phyloP scores from a whole-genome alignment of 805 yeast species.

The Metschnikowia shivogae region DNA sequence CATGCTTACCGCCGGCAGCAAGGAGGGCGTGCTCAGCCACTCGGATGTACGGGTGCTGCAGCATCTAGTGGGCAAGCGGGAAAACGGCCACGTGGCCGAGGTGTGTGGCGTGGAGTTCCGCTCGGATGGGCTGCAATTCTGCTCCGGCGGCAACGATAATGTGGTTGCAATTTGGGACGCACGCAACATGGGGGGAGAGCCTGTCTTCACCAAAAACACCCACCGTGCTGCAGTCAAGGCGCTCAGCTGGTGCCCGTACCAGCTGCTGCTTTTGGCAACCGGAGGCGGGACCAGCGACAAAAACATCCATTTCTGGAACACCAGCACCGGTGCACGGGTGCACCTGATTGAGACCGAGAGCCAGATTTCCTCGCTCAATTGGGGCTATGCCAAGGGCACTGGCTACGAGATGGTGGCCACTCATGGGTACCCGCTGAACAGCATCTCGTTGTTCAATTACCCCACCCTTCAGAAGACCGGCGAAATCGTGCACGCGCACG shows the following conservation, averaged over 20 bases:
- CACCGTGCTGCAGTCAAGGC: slow-evolving; percentile 97
- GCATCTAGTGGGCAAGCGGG: slow-evolving; percentile 61
- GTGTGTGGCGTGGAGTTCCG: slow-evolving; percentile 90
- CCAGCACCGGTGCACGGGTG: slow-evolving; percentile 81
- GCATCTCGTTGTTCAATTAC: slow-evolving; percentile 77
- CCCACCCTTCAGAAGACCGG: slow-evolving; percentile 86
- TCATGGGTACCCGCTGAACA: slow-evolving; percentile 89
- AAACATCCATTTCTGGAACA: slow-evolving; percentile 88
- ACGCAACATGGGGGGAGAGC: slow-evolving; percentile 28
- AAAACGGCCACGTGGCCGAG: slow-evolving; percentile 67
- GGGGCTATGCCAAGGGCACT: slow-evolving; percentile 79
- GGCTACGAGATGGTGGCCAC: slow-evolving; percentile 86
- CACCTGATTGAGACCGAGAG: slow-evolving; percentile 88
- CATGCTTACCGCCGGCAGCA: slow-evolving; percentile 78
- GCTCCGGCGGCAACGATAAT: slow-evolving; percentile 94
- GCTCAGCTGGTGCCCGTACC: slow-evolving; percentile 90
- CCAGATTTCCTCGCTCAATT: slow-evolving; percentile 87
- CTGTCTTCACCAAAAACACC: slow-evolving; percentile 69
- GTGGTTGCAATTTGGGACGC: slow-evolving; percentile 92
- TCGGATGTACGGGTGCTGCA: slow-evolving; percentile 85
- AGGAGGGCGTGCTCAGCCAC: slow-evolving; percentile 77
- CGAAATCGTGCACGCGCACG: slow-evolving; percentile 83
- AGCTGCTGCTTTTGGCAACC: slow-evolving; percentile 77
- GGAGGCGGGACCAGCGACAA: slow-evolving; percentile 95
- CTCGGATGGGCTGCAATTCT: slow-evolving; percentile 76